Conservation (phyloP, 306 rosid genomes). For the Quercus aquifolioides region DNA sequence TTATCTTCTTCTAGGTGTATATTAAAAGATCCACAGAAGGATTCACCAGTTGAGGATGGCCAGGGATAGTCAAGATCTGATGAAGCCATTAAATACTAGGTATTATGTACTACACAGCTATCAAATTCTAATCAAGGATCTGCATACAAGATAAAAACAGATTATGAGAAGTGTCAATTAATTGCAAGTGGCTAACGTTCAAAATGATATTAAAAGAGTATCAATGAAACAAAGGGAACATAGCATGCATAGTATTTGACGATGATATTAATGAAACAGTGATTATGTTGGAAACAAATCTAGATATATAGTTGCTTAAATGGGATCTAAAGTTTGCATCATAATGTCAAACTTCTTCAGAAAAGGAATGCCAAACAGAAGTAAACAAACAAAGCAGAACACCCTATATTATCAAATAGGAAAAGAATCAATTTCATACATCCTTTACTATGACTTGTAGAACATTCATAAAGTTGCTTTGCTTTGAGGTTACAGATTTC, state of each 20-base stretch:
- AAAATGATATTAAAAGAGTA: background rate
- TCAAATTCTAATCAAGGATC: conserved; percentile 15
- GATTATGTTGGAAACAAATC: background rate
- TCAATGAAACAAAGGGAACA: background rate
- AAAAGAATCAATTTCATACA: conserved; percentile 13
- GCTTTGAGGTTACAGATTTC: conserved; percentile 8
- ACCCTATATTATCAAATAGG: conserved; percentile 1
- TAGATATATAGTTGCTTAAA: conserved; percentile 1
- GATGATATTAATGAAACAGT: background rate
- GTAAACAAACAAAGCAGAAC: conserved; percentile 2
- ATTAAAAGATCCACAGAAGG: conserved; percentile 32
- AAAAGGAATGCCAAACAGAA: conserved; percentile 11
- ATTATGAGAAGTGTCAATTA: background rate
- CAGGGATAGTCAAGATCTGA: conserved; percentile 19
- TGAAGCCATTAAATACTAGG: conserved; percentile 30
- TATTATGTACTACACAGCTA: background rate
- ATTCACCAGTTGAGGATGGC: conserved; percentile 13
- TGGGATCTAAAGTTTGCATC: conserved; percentile 22
- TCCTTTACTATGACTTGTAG: conserved; percentile 1
- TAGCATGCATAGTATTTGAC: background rate
- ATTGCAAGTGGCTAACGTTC: background rate
- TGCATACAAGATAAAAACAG: background rate
- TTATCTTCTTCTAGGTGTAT: conserved; percentile 16
- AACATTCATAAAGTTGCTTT: conserved; percentile 6
- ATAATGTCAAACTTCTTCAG: conserved; percentile 5